These are phyloP conservation scores for Eutrema japonicum DNA, from an alignment of 345 rosid species.

Conservation along the genomic window DNA sequence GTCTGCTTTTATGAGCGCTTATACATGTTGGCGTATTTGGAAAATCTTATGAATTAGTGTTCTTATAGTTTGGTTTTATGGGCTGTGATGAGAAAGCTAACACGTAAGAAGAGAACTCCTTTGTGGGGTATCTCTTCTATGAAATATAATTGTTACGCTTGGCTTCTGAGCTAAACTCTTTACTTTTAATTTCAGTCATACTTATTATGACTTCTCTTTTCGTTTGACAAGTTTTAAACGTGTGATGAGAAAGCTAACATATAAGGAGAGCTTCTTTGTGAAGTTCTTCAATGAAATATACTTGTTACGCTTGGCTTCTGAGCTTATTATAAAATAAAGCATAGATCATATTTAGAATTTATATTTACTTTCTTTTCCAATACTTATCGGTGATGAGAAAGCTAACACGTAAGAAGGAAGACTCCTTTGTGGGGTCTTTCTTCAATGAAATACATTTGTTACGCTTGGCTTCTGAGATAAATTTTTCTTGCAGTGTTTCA, in stretches of 20 bases:
- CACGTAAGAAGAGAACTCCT: conserved; percentile 44
- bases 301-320: conserved; percentile 61
- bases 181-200: background rate
- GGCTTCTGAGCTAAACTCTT: conserved; percentile 38
- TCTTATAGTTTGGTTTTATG: background rate
- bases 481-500: background rate
- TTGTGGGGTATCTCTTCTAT: conserved; percentile 30
- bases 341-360: background rate
- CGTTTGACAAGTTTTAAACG: no score
- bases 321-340: conserved; percentile 14
- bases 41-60: background rate
- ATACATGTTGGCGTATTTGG: background rate
- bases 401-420: conserved; percentile 54
- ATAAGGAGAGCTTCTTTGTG: conserved; percentile 36
- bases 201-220: background rate
- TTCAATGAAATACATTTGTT: conserved; percentile 57
- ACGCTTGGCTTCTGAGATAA: conserved; percentile 63
- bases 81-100: conserved; percentile 40
- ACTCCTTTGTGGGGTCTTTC: conserved; percentile 31
- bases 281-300: conserved; percentile 46
- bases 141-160: conserved; percentile 48
- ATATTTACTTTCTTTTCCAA: background rate
- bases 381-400: conserved; percentile 39
- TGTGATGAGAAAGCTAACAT: conserved; percentile 45
- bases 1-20: background rate